Evolutionary conservation across 805 yeast species (phyloP).

Genomic region (Jamesozyma piceae): DNA sequence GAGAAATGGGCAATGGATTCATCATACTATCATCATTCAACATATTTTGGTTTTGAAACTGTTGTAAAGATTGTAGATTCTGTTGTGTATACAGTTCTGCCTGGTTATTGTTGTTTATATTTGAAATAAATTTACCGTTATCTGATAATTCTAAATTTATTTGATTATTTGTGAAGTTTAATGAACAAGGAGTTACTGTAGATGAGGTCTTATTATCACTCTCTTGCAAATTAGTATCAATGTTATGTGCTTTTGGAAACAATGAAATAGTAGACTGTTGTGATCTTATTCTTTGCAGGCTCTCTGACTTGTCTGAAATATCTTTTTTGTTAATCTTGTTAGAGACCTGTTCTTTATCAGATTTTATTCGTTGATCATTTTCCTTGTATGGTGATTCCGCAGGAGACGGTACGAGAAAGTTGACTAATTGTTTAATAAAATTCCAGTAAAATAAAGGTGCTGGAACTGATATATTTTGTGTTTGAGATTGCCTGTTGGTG

Average conservation of each 20-base stretch:
- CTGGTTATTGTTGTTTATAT: neutral
- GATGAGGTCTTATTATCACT: conserved; percentile 5
- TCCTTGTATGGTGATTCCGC: neutral
- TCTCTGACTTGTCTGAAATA: too few species aligned
- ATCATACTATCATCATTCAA: neutral
- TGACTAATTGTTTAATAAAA: conserved; percentile 11
- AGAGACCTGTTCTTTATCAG: neutral
- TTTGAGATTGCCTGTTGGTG: neutral
- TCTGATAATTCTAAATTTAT: conserved; percentile 18
- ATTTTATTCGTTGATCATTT: neutral
- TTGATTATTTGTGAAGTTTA: conserved; percentile 18
- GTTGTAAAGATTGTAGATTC: conserved; percentile 3
- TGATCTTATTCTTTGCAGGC: too few species aligned
- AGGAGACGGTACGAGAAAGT: conserved; percentile 7
- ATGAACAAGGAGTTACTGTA: conserved; percentile 23
- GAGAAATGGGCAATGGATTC: conserved; percentile 14
- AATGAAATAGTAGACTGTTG: neutral
- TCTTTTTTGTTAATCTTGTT: neutral
- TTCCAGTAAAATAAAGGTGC: neutral
- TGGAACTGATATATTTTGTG: neutral
- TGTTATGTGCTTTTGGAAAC: conserved; percentile 22
- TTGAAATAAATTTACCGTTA: conserved; percentile 15
- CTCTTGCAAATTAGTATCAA: conserved; percentile 11
- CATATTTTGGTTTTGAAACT: neutral
- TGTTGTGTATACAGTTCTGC: neutral